Percentiles rank a stretch among this genome's conserved stretches.
Evolutionary conservation across 768 basidiomycete species (phyloP).

Genomic region (Leccinum subtestaceum): DNA sequence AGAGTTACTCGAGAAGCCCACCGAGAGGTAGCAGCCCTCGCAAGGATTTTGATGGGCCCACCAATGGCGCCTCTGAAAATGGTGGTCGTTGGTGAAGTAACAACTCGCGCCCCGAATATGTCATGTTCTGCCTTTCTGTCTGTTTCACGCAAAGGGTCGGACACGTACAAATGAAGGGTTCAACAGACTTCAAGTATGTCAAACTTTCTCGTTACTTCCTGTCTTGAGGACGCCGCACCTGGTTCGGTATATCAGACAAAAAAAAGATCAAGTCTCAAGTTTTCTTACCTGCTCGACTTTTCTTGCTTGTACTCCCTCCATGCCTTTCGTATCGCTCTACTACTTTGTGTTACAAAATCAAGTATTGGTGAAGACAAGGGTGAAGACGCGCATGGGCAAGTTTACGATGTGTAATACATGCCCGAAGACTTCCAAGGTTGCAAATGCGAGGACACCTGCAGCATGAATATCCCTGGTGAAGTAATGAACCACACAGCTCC

Average conservation of each 20-base stretch:
- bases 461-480: constrained; percentile 17
- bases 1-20: constrained; percentile 78
- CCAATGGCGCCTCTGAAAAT: constrained; percentile 38
- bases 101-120: constrained; percentile 18
- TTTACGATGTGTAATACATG: constrained; percentile 37
- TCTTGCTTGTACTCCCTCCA: constrained; percentile 42
- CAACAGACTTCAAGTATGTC: constrained; percentile 43
- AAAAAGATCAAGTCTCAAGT: constrained; percentile 68
- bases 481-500: constrained; percentile 18
- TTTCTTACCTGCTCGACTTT: constrained; percentile 52
- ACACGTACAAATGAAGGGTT: constrained; percentile 42
- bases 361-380: constrained; percentile 36
- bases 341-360: constrained; percentile 45
- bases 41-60: constrained; percentile 47
- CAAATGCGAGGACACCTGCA: constrained; percentile 14
- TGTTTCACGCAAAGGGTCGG: constrained; percentile 40
- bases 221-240: constrained; percentile 44
- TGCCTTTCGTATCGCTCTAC: constrained; percentile 45
- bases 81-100: constrained; percentile 61
- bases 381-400: constrained; percentile 38
- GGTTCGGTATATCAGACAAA: constrained; percentile 54
- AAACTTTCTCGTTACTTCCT: constrained; percentile 51
- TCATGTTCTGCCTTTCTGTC: constrained; percentile 28
- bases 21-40: constrained; percentile 66
- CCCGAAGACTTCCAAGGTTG: constrained; percentile 30